These are phyloP conservation scores for Sideroxylon spinosum DNA, from an alignment of 179 eudicot genomes.

Conservation along the genomic window DNA sequence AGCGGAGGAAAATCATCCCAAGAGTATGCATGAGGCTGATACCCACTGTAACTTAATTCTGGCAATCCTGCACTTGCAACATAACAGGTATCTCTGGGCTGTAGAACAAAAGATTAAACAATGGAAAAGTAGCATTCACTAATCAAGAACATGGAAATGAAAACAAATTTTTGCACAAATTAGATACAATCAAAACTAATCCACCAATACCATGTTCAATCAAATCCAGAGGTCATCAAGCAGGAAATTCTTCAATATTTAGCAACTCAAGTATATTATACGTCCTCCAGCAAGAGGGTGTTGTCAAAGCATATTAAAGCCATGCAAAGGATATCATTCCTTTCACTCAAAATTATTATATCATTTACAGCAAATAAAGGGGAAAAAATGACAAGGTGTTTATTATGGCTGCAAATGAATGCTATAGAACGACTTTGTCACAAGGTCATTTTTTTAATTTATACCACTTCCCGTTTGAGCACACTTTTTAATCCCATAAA, in stretches of 20 bases:
- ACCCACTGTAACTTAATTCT: conserved; percentile 67
- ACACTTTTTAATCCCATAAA: background rate
- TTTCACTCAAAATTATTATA: background rate
- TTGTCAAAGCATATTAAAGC: background rate
- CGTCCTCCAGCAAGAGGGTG: background rate
- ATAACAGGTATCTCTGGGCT: conserved; percentile 95
- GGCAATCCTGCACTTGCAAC: conserved; percentile 59
- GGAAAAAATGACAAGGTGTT: background rate
- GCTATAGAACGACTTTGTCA: background rate
- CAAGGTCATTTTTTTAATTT: background rate
- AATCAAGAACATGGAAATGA: background rate
- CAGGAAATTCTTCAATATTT: background rate
- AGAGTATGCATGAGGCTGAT: conserved; percentile 63
- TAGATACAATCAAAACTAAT: background rate
- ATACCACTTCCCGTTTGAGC: background rate
- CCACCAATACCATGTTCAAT: background rate
- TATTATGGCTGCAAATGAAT: background rate
- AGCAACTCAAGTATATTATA: background rate
- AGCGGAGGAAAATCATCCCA: conserved; percentile 87
- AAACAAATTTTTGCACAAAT: background rate
- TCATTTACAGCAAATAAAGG: background rate
- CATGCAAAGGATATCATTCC: background rate
- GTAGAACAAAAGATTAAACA: conserved; percentile 14
- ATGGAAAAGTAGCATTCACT: background rate
- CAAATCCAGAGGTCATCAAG: background rate